Conservation (phyloP, 768 basidiomycete genomes). For the Stropharia rugosoannulata region DNA sequence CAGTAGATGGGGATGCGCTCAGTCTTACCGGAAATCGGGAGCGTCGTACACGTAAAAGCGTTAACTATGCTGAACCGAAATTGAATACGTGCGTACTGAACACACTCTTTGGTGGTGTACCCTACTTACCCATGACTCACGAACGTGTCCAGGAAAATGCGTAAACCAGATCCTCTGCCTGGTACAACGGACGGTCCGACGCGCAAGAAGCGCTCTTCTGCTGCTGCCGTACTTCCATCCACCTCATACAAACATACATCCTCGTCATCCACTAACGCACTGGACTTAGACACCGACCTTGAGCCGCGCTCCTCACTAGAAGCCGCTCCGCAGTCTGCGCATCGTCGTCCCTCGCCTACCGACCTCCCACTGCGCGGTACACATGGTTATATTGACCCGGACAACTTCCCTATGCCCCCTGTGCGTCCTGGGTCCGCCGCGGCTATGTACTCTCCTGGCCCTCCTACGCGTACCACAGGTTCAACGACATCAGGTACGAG, state of each 20-base stretch:
- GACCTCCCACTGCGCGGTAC: conserved; percentile 27
- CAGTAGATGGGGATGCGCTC: conserved; percentile 29
- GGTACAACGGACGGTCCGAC: conserved; percentile 26
- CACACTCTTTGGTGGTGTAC: neutral
- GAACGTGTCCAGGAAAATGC: conserved; percentile 68
- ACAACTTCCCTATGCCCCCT: conserved; percentile 33
- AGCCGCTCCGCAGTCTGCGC: conserved; percentile 18
- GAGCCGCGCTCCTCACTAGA: conserved; percentile 41
- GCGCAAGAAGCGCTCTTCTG: conserved; percentile 47
- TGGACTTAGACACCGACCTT: conserved; percentile 30
- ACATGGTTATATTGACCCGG: conserved; percentile 28
- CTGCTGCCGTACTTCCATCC: conserved; percentile 36
- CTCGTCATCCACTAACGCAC: conserved; percentile 9
- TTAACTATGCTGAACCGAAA: conserved; percentile 88
- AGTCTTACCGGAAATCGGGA: conserved; percentile 43
- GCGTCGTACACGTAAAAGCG: conserved; percentile 67
- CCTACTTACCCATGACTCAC: conserved; percentile 5
- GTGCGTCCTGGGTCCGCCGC: conserved; percentile 34
- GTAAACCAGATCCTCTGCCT: conserved; percentile 68
- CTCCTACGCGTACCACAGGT: conserved; percentile 28
- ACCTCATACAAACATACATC: conserved; percentile 25
- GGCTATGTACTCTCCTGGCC: conserved; percentile 30
- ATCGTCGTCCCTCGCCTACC: conserved; percentile 13
- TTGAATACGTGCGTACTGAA: conserved; percentile 70
- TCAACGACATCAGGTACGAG: conserved; percentile 25